Percentiles rank a stretch among this genome's conserved stretches.
Evolutionary conservation across 306 rosid species (phyloP).

Genomic region (Parietaria judaica): DNA sequence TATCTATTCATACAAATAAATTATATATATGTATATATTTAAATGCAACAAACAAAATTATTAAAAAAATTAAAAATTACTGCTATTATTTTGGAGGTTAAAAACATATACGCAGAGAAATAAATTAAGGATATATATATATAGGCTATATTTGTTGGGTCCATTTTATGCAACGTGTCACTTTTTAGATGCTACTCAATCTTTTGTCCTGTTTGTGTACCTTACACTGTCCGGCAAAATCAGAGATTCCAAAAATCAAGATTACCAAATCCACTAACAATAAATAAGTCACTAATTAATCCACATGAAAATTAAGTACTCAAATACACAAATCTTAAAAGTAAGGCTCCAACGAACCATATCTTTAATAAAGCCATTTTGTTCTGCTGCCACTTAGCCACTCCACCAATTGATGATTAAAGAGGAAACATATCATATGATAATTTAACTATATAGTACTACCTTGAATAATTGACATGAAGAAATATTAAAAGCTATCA

Average conservation of each 20-base stretch:
- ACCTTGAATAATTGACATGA: no score
- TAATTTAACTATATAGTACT: no score
- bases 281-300: neutral
- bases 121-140: no score
- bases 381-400: constrained; percentile 1
- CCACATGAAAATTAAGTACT: neutral
- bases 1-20: no score
- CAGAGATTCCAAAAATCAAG: neutral
- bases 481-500: no score
- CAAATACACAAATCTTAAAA: constrained; percentile 11
- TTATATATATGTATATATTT: no score
- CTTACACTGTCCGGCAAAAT: constrained; percentile 9
- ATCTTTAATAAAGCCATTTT: neutral
- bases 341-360: constrained; percentile 5
- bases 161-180: no score
- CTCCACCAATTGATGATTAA: neutral
- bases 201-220: constrained; percentile 8
- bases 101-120: no score
- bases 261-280: neutral
- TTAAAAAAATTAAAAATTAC: no score
- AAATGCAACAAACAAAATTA: no score
- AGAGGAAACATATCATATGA: neutral
- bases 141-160: no score
- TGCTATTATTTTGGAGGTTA: no score
- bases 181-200: neutral